phyloP scores from a whole-genome alignment of 1,139 yeast genomes.

The Schwanniomyces etchellsii region DNA sequence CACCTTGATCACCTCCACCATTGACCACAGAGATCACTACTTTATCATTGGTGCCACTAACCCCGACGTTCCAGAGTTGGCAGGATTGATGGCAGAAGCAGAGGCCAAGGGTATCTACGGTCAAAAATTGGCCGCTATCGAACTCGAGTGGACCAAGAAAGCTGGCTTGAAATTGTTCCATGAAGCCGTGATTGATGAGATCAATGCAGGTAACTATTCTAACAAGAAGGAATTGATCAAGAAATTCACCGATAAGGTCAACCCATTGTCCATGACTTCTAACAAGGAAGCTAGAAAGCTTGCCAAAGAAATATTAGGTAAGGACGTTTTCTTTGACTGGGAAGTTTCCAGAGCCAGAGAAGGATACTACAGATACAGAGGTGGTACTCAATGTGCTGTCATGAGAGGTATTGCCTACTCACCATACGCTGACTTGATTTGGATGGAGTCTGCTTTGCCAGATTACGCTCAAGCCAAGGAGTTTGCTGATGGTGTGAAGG shows the following conservation, averaged over 20 bases:
- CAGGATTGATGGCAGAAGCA: conserved; percentile 76
- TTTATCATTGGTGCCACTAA: conserved; percentile 88
- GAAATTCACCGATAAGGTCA: conserved; percentile 62
- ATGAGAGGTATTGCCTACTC: conserved; percentile 96
- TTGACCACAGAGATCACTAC: conserved; percentile 92
- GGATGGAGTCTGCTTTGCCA: conserved; percentile 99
- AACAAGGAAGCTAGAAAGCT: conserved; percentile 75
- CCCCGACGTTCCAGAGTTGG: conserved; percentile 70
- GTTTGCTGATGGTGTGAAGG: conserved; percentile 87
- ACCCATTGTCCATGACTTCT: conserved; percentile 71
- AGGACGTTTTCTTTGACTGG: conserved; percentile 91
- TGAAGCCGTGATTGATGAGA: conserved; percentile 86
- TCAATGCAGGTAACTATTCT: conserved; percentile 53
- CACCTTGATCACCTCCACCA: conserved; percentile 85
- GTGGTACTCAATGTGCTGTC: conserved; percentile 96
- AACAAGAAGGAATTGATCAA: conserved; percentile 65
- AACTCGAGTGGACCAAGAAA: conserved; percentile 73
- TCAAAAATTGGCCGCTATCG: conserved; percentile 63
- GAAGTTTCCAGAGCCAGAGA: conserved; percentile 94
- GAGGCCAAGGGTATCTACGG: conserved; percentile 73
- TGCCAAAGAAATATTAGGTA: conserved; percentile 73
- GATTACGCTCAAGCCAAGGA: conserved; percentile 91
- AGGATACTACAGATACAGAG: conserved; percentile 94
- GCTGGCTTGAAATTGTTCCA: conserved; percentile 88
- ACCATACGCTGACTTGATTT: conserved; percentile 91